These are phyloP conservation scores for Xerocomellus chrysenteron DNA, from an alignment of 768 basidiomycete species.

Conservation along the genomic window DNA sequence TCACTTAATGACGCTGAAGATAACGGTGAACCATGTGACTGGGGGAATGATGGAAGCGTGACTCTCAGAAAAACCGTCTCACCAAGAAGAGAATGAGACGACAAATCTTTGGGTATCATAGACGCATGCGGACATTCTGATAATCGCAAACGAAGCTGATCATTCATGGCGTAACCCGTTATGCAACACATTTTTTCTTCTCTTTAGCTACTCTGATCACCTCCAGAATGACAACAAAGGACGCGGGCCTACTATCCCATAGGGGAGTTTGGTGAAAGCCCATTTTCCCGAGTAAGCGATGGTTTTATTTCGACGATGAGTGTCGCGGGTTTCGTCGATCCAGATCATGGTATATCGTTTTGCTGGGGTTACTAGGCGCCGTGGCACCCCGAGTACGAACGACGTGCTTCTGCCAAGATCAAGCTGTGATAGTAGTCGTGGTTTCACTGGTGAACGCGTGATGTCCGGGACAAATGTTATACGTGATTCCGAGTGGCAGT, in stretches of 20 bases:
- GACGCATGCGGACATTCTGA: not conserved
- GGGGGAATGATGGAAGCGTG: not conserved
- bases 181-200: too few species aligned
- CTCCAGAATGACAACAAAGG: not conserved
- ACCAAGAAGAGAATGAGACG: not conserved
- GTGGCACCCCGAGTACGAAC: not conserved
- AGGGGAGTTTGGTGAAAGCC: not conserved
- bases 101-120: not conserved
- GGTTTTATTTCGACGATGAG: not conserved
- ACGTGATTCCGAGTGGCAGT: not conserved
- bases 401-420: not conserved
- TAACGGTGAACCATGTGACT: conserved; percentile 10
- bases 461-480: not conserved
- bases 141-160: not conserved
- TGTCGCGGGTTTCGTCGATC: not conserved
- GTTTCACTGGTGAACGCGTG: not conserved
- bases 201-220: not conserved
- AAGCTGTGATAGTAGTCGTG: not conserved
- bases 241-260: not conserved
- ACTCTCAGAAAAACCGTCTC: not conserved
- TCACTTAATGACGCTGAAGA: conserved; percentile 14
- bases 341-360: not conserved
- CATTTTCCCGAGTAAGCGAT: too few species aligned
- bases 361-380: not conserved
- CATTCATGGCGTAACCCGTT: not conserved